Percentiles rank a stretch among this genome's conserved stretches.
Evolutionary conservation across 2,329 filamentous ascomycete genomes (phyloP).

Genomic region (Talaromyces albobiverticillius): DNA sequence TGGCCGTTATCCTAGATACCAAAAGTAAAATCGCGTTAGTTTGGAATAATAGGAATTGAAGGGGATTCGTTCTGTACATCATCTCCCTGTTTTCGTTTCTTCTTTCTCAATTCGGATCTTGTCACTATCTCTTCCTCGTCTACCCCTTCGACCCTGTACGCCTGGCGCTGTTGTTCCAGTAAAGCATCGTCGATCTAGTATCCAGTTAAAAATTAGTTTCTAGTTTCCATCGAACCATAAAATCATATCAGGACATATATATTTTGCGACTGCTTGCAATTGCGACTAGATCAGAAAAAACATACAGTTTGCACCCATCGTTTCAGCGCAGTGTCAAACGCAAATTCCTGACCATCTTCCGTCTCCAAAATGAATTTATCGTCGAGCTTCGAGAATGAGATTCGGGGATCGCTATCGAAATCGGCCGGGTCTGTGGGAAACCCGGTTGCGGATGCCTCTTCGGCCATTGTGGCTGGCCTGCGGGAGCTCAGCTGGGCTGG

Average conservation of each 20-base stretch:
- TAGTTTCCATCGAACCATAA: conserved; percentile 19
- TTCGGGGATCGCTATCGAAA: conserved; percentile 75
- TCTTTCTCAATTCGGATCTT: conserved; percentile 50
- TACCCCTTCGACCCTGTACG: conserved; percentile 59
- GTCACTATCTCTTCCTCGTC: conserved; percentile 51
- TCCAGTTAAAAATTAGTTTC: conserved; percentile 30
- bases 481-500: background rate
- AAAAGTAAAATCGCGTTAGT: background rate
- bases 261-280: conserved; percentile 16
- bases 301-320: conserved; percentile 70
- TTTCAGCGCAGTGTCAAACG: conserved; percentile 69
- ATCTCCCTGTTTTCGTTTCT: conserved; percentile 52
- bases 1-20: conserved; percentile 26
- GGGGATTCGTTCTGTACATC: conserved; percentile 31
- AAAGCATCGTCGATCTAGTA: conserved; percentile 58
- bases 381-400: conserved; percentile 82
- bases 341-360: conserved; percentile 79
- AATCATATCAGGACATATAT: conserved; percentile 1
- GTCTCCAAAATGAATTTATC: conserved; percentile 80
- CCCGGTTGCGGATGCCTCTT: conserved; percentile 19
- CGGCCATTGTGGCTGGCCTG: conserved; percentile 5
- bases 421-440: conserved; percentile 60
- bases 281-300: conserved; percentile 19
- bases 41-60: background rate
- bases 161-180: conserved; percentile 59